Conservation (phyloP, 306 rosid genomes). For the Crotalaria pallida region DNA sequence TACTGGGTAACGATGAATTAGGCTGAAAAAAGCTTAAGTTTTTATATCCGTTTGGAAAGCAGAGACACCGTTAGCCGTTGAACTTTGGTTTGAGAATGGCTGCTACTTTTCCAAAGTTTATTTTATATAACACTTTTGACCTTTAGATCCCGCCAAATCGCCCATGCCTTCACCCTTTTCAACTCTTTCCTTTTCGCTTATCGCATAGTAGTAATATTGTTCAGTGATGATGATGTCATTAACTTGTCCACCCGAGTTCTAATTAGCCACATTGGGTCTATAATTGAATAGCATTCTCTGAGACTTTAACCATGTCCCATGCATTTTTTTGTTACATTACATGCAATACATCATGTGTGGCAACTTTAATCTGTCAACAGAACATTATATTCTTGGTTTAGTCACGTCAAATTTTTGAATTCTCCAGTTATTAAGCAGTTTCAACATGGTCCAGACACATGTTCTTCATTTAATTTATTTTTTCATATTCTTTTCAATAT, state of each 20-base stretch:
- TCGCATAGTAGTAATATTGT: background rate
- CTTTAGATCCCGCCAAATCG: background rate
- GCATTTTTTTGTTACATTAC: too few species aligned
- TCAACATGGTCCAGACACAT: background rate
- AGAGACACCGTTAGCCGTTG: background rate
- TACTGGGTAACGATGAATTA: background rate
- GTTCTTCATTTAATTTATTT: too few species aligned
- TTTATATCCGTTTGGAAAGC: constrained; percentile 6
- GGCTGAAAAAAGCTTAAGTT: background rate
- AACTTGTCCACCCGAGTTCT: background rate
- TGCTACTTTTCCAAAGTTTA: background rate
- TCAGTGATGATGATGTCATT: background rate
- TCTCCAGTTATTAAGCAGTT: background rate
- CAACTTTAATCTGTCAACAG: background rate
- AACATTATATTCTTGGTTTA: background rate
- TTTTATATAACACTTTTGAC: background rate
- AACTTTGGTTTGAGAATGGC: background rate
- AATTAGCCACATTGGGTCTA: background rate
- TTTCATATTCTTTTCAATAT: background rate
- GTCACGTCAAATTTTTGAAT: background rate
- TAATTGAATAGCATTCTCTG: background rate
- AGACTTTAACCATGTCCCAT: too few species aligned
- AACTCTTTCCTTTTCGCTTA: background rate
- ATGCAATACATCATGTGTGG: background rate
- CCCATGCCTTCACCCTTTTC: background rate